phyloP scores from a whole-genome alignment of 2,329 filamentous ascomycete genomes.

The Exophiala alcalophila region DNA sequence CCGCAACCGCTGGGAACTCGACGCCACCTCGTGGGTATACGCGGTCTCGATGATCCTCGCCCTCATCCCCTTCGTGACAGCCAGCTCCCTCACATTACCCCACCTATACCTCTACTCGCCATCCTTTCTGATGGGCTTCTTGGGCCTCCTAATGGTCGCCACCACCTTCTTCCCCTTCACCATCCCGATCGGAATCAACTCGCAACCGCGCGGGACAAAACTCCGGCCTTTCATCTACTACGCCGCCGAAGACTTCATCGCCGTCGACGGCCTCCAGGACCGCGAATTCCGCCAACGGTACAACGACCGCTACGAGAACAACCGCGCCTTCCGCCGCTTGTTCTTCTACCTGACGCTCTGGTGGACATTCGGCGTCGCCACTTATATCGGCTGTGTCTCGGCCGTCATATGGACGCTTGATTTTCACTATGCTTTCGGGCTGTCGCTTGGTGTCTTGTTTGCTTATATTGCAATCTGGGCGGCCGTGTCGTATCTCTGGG shows the following conservation, averaged over 20 bases:
- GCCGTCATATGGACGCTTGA: conserved; percentile 20
- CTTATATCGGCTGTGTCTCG: conserved; percentile 19
- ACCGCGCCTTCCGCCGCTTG: conserved; percentile 15
- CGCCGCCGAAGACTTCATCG: conserved; percentile 23
- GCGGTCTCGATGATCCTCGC: conserved; percentile 18
- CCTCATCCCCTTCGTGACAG: conserved; percentile 21
- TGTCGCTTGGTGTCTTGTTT: conserved; percentile 18
- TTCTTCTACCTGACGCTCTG: conserved; percentile 18
- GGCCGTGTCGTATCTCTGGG: conserved; percentile 19
- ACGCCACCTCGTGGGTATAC: conserved; percentile 22
- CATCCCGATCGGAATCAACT: conserved; percentile 23
- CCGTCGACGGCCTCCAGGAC: conserved; percentile 21
- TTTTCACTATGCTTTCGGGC: conserved; percentile 20
- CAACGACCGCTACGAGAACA: conserved; percentile 20
- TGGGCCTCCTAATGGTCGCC: conserved; percentile 21
- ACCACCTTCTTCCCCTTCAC: conserved; percentile 18
- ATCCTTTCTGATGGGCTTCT: conserved; percentile 19
- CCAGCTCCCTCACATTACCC: conserved; percentile 10
- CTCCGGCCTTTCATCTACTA: conserved; percentile 24
- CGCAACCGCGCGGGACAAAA: conserved; percentile 16
- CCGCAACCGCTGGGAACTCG: conserved; percentile 15
- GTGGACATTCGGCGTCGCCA: conserved; percentile 17
- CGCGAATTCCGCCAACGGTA: conserved; percentile 20
- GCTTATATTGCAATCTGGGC: conserved; percentile 20
- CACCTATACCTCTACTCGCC: conserved; percentile 20